Evolutionary conservation across 805 yeast species (phyloP), one percentile per base, ranked within the genome.

Genomic region (Suhomyces prunicola): DNA sequence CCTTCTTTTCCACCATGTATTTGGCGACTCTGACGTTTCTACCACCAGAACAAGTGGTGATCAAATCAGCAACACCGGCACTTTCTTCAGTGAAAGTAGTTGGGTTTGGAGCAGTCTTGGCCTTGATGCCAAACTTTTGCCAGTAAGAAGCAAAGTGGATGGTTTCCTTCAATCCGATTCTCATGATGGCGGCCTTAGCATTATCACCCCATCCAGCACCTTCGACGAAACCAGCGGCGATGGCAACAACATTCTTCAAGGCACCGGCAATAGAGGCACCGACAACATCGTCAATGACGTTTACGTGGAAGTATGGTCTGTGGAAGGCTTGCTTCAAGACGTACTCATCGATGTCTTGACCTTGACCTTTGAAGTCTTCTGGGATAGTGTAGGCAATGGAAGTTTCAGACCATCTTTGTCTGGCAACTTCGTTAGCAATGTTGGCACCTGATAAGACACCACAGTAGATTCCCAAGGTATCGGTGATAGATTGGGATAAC

Each of bases 161-260:
- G 66, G 88, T 90, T 77, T 94, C 99, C 65, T 87, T 81, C 59
- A 94, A 76, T 47, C 99, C 99, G 60, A 93, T 87, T 76, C 99
- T 84, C 92, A 93, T 96, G 64, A 94, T 86, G 44, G 98, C 99
- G 52, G 98, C 87, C 73, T 93, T 91, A 59, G 99, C 98, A 70
- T 94, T 94, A 73, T 91, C 97, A 71, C 99, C 99, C 99, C 99
- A 94, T 58, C 96, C 97, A 58, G 89, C 81, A 63, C 99, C 99
- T 73, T 90, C 96, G 57, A 93, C 98, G 68, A 94, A 89, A 52
- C 99, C 99, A 56, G 96, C 97, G 58, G 97, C 96, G 66, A 91
- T 78, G 36, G 99, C 99, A 57, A 93, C 93, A 50, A 94, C 89
- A 74, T 94, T 94, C 78, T 94, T 94, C 72, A 94, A 82, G 9